Evolutionary conservation across 208 protist species (phyloP).

Genomic region (Crithidia thermophila): DNA sequence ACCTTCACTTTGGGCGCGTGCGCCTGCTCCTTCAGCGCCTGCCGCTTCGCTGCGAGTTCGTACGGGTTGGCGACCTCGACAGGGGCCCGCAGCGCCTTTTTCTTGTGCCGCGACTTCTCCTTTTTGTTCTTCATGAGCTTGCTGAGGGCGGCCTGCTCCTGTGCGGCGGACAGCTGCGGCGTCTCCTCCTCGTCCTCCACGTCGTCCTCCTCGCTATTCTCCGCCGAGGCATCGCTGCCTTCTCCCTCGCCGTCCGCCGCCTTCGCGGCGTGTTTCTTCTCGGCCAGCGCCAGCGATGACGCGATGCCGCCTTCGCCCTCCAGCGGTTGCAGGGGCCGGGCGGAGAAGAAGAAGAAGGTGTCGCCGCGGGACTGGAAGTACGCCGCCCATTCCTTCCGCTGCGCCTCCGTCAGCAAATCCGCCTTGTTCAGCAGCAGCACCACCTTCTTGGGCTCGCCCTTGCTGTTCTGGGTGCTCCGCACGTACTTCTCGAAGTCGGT

Average conservation of each 20-base stretch:
- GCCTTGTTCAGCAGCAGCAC: constrained; percentile 99
- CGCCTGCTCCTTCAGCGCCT: constrained; percentile 37
- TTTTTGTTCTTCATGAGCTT: constrained; percentile 44
- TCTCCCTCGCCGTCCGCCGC: constrained; percentile 6
- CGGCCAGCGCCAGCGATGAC: constrained; percentile 19
- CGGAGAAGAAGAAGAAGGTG: constrained; percentile 94
- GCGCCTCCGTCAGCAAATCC: constrained; percentile 95
- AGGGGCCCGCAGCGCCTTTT: constrained; percentile 76
- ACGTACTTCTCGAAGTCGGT: constrained; percentile 90
- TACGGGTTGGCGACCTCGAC: constrained; percentile 79
- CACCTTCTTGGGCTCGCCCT: constrained; percentile 70
- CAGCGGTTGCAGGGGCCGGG: constrained; percentile 43
- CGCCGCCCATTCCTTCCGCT: constrained; percentile 92
- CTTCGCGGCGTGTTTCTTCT: constrained; percentile 8
- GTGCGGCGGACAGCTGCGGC: constrained; percentile 34
- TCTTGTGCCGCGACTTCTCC: constrained; percentile 75
- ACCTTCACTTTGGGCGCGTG: constrained; percentile 45
- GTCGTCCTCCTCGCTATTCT: constrained; percentile 32
- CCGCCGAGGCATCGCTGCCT: constrained; percentile 17
- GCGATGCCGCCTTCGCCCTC: constrained; percentile 18
- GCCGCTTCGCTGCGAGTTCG: constrained; percentile 63
- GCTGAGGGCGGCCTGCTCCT: constrained; percentile 42
- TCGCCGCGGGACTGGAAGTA: constrained; percentile 91
- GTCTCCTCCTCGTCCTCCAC: constrained; percentile 32
- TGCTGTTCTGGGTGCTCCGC: constrained; percentile 53